Base-by-base conservation (phyloP, 805 yeast species). In the Kluyveromyces siamensis region DNA sequence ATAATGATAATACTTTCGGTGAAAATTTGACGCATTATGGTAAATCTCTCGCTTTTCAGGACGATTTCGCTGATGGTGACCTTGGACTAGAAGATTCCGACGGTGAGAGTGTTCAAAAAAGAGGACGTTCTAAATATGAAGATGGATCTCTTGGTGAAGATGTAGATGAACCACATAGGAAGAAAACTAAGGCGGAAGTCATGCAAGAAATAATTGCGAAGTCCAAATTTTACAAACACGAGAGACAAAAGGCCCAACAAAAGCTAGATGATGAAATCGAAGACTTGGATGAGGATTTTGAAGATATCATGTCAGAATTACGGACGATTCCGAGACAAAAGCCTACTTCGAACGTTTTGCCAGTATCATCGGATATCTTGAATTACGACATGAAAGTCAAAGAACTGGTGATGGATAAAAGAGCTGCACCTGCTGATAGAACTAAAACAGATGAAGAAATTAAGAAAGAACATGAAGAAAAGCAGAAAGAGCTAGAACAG, bases 141-240 rank as follows among this genome's bases (percentile, higher is more conserved):
- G 75, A 69, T 18, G 77, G 68, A 19, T 75, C 66, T 2, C 62
- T 57, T 2, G 68, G 57, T 18, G 69, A 51, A 6, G 65, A 57
- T 9, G 62, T 52, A 6, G 64, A 57, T 1, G 67, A 59, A 43
- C 80, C 82, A 1, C 65, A 70, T n/a, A 75, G 80, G 50, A 83
- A 81, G 66, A 86, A 83, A 67, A 79, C 87, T 17, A 86, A 86
- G 59, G 84, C 85, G 37, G 95, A 86, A 65, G 91, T 86, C 37
- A 86, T 86, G 95, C 78, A 83, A 55, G 95, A 86, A 62, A 77
- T 86, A 44, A 86, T 86, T 50, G 88, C 93, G 37, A 86, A 86
- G 66, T 83, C 93, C 16, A 86, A 86, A 59, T 81, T 76, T 57
- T 77, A 84, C 66, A 85, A 83, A 59, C 82, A 81, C 36, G 86